A percentile compares a stretch with the other conserved stretches of the same genome.
Evolutionary conservation across 805 yeast genomes (phyloP).

Genomic region (Candida palmyrensis): DNA sequence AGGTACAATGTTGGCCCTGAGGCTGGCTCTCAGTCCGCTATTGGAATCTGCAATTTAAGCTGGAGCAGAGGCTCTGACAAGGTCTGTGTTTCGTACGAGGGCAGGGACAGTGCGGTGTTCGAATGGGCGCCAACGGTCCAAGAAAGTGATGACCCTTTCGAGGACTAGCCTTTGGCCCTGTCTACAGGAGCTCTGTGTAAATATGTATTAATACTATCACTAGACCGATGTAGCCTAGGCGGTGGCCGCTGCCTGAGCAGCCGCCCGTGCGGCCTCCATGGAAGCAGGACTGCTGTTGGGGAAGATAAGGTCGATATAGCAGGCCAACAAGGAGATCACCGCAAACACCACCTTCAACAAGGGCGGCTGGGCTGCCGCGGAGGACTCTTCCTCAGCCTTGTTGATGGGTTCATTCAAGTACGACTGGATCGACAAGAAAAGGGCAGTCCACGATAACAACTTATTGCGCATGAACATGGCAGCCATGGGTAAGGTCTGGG

Average conservation of each 20-base stretch:
- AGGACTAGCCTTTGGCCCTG: too few species aligned
- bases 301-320: slow-evolving; percentile 49
- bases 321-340: slow-evolving; percentile 43
- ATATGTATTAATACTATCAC: slow-evolving; percentile 1
- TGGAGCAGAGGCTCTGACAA: slow-evolving; percentile 28
- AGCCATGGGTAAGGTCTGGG: slow-evolving; percentile 62
- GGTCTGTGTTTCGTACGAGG: slow-evolving; percentile 30
- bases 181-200: slow-evolving; percentile 1
- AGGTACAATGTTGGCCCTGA: slow-evolving; percentile 11
- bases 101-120: slow-evolving; percentile 25
- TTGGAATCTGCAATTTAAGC: slow-evolving; percentile 33
- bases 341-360: slow-evolving; percentile 43
- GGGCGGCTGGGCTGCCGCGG: slow-evolving; percentile 36
- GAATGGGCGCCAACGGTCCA: slow-evolving; percentile 13
- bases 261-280: slow-evolving; percentile 16
- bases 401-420: slow-evolving; percentile 41
- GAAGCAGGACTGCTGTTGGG: slow-evolving; percentile 36
- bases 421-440: slow-evolving; percentile 45
- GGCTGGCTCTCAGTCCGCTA: slow-evolving; percentile 7
- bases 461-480: slow-evolving; percentile 63
- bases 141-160: too few species aligned
- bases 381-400: slow-evolving; percentile 20
- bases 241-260: slow-evolving; percentile 17
- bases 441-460: slow-evolving; percentile 51
- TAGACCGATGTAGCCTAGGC: slow-evolving; percentile 2